These are phyloP conservation scores for Hamamelis virginiana DNA, from an alignment of 164 flowering plant genomes.

Conservation along the genomic window DNA sequence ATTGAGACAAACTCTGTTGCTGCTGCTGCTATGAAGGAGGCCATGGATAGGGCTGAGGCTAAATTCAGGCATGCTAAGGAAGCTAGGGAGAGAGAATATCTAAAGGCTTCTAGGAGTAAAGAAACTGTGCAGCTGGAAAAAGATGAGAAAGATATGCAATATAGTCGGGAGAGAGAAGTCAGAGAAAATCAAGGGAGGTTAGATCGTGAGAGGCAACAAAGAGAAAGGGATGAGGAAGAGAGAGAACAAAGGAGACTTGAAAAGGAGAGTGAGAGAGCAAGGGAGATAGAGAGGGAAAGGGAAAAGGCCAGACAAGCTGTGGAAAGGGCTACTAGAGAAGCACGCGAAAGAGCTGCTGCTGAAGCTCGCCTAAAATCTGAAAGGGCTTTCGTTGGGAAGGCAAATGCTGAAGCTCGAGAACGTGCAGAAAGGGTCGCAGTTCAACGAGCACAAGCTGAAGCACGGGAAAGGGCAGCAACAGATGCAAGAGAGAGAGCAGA, in stretches of 20 bases:
- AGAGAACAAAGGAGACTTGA: conserved; percentile 46
- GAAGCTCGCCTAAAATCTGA: conserved; percentile 74
- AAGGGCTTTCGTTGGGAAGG: conserved; percentile 29
- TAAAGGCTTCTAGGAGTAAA: conserved; percentile 58
- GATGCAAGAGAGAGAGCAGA: conserved; percentile 83
- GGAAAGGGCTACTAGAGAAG: conserved; percentile 83
- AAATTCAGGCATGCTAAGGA: conserved; percentile 83
- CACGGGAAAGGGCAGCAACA: conserved; percentile 84
- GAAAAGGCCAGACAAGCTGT: conserved; percentile 82
- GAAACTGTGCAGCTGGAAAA: conserved; percentile 51
- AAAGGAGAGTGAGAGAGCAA: conserved; percentile 36
- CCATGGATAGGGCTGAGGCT: conserved; percentile 91
- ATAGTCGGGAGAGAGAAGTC: conserved; percentile 46
- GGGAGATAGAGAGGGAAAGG: conserved; percentile 52
- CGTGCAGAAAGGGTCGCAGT: conserved; percentile 44
- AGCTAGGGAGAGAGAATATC: conserved; percentile 72
- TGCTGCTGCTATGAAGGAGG: conserved; percentile 68
- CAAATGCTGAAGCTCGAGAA: no score
- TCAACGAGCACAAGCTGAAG: conserved; percentile 87
- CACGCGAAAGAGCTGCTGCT: conserved; percentile 52
- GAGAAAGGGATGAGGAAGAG: conserved; percentile 68
- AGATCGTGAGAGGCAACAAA: conserved; percentile 56
- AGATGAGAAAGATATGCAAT: conserved; percentile 47
- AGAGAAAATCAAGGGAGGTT: conserved; percentile 57
- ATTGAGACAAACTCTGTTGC: conserved; percentile 55